These are phyloP conservation scores for Eucalyptus fibrosa DNA, from an alignment of 345 rosid genomes.

Conservation along the genomic window DNA sequence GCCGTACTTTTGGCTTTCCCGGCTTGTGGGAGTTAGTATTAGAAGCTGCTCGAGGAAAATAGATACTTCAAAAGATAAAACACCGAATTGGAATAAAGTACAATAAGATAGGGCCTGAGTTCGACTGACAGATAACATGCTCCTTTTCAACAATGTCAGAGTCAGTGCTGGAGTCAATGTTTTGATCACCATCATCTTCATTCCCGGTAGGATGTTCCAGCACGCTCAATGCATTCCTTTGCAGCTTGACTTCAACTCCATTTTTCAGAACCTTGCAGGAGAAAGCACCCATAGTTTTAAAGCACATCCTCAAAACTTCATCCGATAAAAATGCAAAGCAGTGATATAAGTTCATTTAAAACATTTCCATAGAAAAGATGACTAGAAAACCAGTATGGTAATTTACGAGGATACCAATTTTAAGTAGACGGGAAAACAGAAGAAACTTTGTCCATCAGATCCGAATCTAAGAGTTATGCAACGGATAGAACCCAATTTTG, in stretches of 20 bases:
- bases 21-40: not conserved
- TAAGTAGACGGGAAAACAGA: not conserved
- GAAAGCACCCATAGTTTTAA: not conserved
- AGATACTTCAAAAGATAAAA: not conserved
- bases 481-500: not conserved
- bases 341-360: not conserved
- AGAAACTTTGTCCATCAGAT: not conserved
- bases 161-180: conserved; percentile 33
- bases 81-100: not conserved
- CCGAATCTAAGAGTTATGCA: not conserved
- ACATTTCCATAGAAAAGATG: not conserved
- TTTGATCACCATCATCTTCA: conserved; percentile 45
- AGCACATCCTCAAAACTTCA: not conserved
- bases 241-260: conserved; percentile 69
- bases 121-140: conserved; percentile 18
- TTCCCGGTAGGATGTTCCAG: conserved; percentile 68
- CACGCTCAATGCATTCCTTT: conserved; percentile 71
- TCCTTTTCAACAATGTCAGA: conserved; percentile 51
- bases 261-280: conserved; percentile 48
- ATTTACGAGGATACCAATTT: not conserved
- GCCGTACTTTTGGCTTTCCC: not conserved
- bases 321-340: not conserved
- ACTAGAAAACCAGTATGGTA: not conserved
- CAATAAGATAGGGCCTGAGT: not conserved
- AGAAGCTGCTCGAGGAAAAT: not conserved